These are phyloP conservation scores for Begonia loranthoides DNA, from an alignment of 306 rosid genomes.

Conservation along the genomic window DNA sequence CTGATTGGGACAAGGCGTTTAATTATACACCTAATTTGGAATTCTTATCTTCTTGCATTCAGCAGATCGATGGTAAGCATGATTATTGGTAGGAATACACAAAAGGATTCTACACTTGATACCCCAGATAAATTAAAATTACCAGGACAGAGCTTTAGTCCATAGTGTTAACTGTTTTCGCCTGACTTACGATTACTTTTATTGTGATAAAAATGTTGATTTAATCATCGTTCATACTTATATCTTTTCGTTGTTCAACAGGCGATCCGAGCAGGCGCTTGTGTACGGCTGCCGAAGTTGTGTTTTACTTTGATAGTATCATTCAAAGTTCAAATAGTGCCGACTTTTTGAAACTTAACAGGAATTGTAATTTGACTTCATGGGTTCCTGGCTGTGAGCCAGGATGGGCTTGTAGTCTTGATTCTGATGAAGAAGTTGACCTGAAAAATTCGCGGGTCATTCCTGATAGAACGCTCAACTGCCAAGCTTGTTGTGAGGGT, in stretches of 20 bases:
- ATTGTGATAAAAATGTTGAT: too few species aligned
- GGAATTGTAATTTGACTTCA: constrained; percentile 82
- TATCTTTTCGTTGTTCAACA: constrained; percentile 23
- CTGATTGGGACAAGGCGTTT: constrained; percentile 86
- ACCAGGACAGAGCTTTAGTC: too few species aligned
- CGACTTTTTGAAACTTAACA: constrained; percentile 60
- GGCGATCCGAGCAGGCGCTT: constrained; percentile 61
- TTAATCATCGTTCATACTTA: too few species aligned
- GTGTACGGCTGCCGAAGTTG: constrained; percentile 82
- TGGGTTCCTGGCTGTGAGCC: constrained; percentile 99
- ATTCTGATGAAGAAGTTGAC: constrained; percentile 36
- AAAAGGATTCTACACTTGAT: background rate
- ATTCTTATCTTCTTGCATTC: constrained; percentile 74
- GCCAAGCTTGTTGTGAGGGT: constrained; percentile 86
- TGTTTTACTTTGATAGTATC: constrained; percentile 51
- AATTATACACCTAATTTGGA: constrained; percentile 62
- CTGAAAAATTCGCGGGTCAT: constrained; percentile 43
- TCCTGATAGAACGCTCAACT: constrained; percentile 61
- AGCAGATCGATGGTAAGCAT: constrained; percentile 50
- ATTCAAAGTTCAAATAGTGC: constrained; percentile 31
- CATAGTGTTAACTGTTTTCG: too few species aligned
- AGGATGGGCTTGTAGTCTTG: constrained; percentile 87
- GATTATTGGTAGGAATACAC: constrained; percentile 8
- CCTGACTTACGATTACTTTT: too few species aligned
- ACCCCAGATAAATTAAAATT: too few species aligned